Base-by-base conservation (phyloP, 768 basidiomycete species). In the Lentinula edodes region DNA sequence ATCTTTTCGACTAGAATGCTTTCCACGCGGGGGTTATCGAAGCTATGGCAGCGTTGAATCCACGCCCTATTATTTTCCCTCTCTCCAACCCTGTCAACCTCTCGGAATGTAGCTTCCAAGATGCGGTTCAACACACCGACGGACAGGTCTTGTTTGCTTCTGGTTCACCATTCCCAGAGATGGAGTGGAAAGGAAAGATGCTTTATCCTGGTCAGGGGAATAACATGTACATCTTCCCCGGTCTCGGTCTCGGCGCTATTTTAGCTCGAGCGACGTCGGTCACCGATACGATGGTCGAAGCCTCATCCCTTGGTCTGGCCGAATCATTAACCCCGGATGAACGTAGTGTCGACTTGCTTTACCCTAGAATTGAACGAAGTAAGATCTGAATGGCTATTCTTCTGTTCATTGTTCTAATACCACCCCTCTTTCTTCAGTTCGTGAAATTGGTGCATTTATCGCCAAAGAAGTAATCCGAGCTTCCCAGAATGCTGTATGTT, bases 181-280 rank as follows among this genome's bases (percentile, higher is more conserved):
- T 87, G 64, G 67, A 74, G 60, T 88, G 78, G 74, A 72, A 79
- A 39, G 86, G 85, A 35, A 77, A 75, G 58, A 79, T 65, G 38
- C 75, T 88, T 65, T 86, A 88, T 65, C 87, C 95, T 2, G 91
- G 92, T 23, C 95, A 97, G 74, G 94, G 94, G 32, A 97, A 96
- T 72, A 98, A 96, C 73, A 94, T 95, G 91, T 91, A 90, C 72
- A 89, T 90, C 68, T 88, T 88, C 79, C 86, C 86, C 53, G 88
- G 90, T 46, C 77, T 93, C 63, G 94, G 92, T n/a, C 78, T 93
- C 38, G 92, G 86, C 43, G 80, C 88, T 8, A 90, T 94, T 69
- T 77, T 94, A 53, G 79, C 85, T 60, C 82, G 85, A 45, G 89
- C 86, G 18, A 76, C 79, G 1, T 76, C 77, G 35, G 87, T 97